Evolutionary conservation across 352 stramenopile species (phyloP), one percentile per base, ranked within the genome.

Genomic region (Pythium myriotylum): DNA sequence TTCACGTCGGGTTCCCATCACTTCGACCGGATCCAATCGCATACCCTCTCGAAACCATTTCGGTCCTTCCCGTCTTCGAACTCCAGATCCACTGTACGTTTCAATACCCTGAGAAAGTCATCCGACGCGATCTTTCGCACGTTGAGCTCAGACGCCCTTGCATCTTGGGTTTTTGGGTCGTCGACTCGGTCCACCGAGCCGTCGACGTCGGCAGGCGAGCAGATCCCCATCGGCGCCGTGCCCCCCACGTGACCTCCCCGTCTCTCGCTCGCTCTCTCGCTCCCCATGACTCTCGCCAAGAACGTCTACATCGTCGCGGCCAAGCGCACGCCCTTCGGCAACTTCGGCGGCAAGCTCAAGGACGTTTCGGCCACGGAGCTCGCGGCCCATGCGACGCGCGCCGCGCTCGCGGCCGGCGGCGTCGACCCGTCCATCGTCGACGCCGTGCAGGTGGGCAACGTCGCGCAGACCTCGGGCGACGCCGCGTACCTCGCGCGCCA

Each of bases 311-410:
- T 99, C 49, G 92, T 99, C 27, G 94, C 92, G 16, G 96, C 95
- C 54, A 98, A 98, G 84, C 92, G 96, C 57, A 99, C 96, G 56
- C 86, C 96, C 16, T 98, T 99, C 72, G 95, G 88, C 63, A 88
- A 80, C 62, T 99, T 98, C 70, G 96, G 96, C 23, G 94, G 96
- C 59, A 94, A 92, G 54, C 82, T 99, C 54, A 98, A 98, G 75
- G 73, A 86, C 52, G 53, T 98, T 2, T 88, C 92, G 24, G 90
- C 95, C 32, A 98, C 94, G 23, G 89, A 99, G 42, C 75, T 99
- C 16, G 94, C 88, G 40, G 84, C 84, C 13, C 69, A 94, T 24
- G 78, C 94, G 6, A 89, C 92, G 20, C 89, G 96, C 68, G 92
- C 93, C 16, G 95, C 95, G 41, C 58, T 94, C 45, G 72, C 77